These are phyloP conservation scores for Dendrobium catenatum DNA, from an alignment of 106 monocot species.

Conservation along the genomic window DNA sequence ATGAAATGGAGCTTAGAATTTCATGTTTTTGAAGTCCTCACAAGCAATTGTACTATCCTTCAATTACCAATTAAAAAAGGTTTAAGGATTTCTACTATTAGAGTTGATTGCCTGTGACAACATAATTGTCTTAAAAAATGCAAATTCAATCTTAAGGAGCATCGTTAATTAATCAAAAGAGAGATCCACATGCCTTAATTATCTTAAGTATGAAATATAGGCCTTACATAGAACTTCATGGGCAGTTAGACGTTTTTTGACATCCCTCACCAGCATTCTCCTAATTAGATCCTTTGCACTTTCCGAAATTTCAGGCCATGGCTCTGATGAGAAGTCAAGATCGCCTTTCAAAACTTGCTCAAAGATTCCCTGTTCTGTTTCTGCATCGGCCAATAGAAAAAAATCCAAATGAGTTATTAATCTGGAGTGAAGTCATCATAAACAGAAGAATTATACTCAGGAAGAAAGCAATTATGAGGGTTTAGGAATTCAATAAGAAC, in stretches of 20 bases:
- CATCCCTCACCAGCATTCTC: slow-evolving; percentile 51
- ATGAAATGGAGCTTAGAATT: too few species aligned
- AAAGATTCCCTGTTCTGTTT: slow-evolving; percentile 55
- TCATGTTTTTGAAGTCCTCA: too few species aligned
- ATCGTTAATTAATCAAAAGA: too few species aligned
- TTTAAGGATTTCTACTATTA: background rate
- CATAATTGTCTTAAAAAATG: too few species aligned
- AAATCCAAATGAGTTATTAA: background rate
- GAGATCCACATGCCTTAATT: background rate
- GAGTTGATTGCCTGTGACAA: too few species aligned
- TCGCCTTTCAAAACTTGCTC: slow-evolving; percentile 53
- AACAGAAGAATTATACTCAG: background rate
- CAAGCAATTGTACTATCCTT: too few species aligned
- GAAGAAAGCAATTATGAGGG: background rate
- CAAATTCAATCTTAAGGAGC: too few species aligned
- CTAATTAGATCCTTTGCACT: slow-evolving; percentile 58
- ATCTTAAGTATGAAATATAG: background rate
- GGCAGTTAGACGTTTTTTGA: slow-evolving; percentile 40
- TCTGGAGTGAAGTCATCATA: background rate
- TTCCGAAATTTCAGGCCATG: slow-evolving; percentile 51
- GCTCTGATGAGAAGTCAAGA: slow-evolving; percentile 47
- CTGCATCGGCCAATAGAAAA: slow-evolving; percentile 16
- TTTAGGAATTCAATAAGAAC: background rate
- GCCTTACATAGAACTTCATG: slow-evolving; percentile 54
- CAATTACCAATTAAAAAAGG: background rate